Evolutionary conservation across 2,329 filamentous ascomycete species (phyloP).

Genomic region (Exophiala dermatitidis): DNA sequence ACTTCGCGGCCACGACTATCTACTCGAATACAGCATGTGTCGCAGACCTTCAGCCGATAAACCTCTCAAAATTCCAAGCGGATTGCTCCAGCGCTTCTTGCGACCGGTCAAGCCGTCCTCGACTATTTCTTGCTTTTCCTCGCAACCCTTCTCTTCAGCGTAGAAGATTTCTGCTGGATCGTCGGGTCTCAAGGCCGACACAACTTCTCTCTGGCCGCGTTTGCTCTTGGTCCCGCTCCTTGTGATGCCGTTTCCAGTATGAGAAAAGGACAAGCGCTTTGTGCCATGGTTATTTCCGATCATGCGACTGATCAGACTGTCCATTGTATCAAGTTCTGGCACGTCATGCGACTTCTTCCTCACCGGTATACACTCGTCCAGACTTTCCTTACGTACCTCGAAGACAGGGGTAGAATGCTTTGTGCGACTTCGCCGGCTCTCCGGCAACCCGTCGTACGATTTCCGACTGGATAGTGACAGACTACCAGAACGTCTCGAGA

Average conservation of each 20-base stretch:
- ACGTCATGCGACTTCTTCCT: conserved; percentile 18
- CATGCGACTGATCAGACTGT: conserved; percentile 25
- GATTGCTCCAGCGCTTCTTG: conserved; percentile 28
- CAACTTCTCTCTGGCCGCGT: conserved; percentile 1
- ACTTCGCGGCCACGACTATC: conserved; percentile 6
- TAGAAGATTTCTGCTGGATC: conserved; percentile 23
- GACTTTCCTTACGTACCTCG: conserved; percentile 23
- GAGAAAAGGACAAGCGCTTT: conserved; percentile 9
- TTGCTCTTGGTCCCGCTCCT: conserved; percentile 4
- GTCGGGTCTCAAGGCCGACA: conserved; percentile 13
- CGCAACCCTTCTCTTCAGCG: conserved; percentile 9
- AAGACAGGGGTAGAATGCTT: conserved; percentile 20
- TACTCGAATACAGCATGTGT: conserved; percentile 26
- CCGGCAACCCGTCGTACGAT: conserved; percentile 22
- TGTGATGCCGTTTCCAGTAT: conserved; percentile 1
- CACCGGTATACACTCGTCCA: conserved; percentile 11
- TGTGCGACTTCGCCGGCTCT: conserved; percentile 11
- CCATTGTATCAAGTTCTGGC: conserved; percentile 26
- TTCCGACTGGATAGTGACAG: conserved; percentile 34
- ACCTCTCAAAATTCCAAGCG: conserved; percentile 25
- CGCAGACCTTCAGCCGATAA: conserved; percentile 26
- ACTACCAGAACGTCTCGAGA: conserved; percentile 63
- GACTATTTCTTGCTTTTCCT: conserved; percentile 13
- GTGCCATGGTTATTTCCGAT: conserved; percentile 18
- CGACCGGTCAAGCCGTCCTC: conserved; percentile 15